Percentiles rank a stretch among this genome's conserved stretches.
Conservation (phyloP, 2,329 filamentous ascomycete species). For the Aspergillus proliferans region DNA sequence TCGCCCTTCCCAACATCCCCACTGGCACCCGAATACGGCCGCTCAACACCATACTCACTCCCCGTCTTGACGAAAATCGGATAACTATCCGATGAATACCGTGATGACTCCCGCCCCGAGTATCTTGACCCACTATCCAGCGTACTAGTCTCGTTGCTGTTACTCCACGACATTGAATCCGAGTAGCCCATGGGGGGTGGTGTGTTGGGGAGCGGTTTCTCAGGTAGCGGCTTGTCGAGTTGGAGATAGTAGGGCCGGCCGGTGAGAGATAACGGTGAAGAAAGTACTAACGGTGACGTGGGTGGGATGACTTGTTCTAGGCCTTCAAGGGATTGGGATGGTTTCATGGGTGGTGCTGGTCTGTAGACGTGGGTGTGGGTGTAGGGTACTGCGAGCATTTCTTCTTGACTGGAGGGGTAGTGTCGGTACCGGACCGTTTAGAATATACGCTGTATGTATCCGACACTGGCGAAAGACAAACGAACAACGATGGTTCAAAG, state of each 20-base stretch:
- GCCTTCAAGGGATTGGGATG: constrained; percentile 31
- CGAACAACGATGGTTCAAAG: no score
- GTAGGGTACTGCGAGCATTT: no score
- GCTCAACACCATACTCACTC: constrained; percentile 21
- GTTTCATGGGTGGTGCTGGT: constrained; percentile 27
- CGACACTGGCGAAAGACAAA: no score
- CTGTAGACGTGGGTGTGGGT: no score
- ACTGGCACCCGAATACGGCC: constrained; percentile 1
- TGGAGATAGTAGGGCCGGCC: constrained; percentile 7
- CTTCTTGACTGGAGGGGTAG: no score
- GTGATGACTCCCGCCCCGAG: constrained; percentile 14
- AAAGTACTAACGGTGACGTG: constrained; percentile 9
- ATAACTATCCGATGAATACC: constrained; percentile 23
- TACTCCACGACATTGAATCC: constrained; percentile 24
- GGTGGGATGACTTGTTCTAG: constrained; percentile 33
- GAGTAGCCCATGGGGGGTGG: constrained; percentile 12
- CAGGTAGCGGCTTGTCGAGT: constrained; percentile 27
- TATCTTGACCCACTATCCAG: constrained; percentile 17
- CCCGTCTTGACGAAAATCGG: constrained; percentile 26
- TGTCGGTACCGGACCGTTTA: no score
- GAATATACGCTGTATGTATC: no score
- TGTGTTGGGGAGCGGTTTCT: constrained; percentile 18
- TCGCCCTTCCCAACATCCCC: background rate
- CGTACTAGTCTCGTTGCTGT: constrained; percentile 24
- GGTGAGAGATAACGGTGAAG: background rate